A percentile compares a stretch with the other conserved stretches of the same genome.
These are phyloP conservation scores for Mycena maculata DNA, from an alignment of 768 basidiomycete species.

Conservation along the genomic window DNA sequence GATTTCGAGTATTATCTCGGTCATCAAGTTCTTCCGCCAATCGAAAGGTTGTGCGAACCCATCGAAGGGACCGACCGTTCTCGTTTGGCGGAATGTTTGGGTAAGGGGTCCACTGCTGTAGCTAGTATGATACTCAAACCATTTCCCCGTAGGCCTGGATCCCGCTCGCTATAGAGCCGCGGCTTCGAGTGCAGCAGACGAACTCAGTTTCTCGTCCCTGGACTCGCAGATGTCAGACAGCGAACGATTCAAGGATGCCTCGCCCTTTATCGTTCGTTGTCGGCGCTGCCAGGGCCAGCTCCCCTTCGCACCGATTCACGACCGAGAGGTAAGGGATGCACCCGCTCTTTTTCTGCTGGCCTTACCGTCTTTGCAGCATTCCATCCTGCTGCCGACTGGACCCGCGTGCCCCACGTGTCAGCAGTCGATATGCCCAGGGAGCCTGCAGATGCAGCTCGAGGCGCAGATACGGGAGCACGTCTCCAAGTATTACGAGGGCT, in stretches of 20 bases:
- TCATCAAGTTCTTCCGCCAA: constrained; percentile 92
- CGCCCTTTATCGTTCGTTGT: constrained; percentile 81
- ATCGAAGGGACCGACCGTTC: constrained; percentile 96
- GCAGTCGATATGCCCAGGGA: constrained; percentile 61
- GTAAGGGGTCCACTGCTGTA: constrained; percentile 53
- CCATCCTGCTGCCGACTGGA: constrained; percentile 73
- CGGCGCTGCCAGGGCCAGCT: constrained; percentile 73
- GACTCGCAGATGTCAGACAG: constrained; percentile 91
- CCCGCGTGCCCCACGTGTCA: constrained; percentile 78
- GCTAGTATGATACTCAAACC: not conserved
- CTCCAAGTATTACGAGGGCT: constrained; percentile 86
- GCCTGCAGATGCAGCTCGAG: constrained; percentile 88
- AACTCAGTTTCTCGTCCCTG: constrained; percentile 78
- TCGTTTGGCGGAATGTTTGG: constrained; percentile 94
- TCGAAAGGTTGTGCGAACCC: constrained; percentile 94
- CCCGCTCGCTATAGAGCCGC: constrained; percentile 65
- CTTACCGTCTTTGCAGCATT: constrained; percentile 58
- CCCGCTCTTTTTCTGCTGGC: not conserved
- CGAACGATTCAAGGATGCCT: constrained; percentile 85
- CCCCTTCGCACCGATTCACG: constrained; percentile 68
- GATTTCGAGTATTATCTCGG: constrained; percentile 94
- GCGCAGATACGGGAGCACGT: constrained; percentile 84
- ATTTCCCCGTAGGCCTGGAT: constrained; percentile 60
- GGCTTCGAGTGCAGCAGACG: constrained; percentile 59
- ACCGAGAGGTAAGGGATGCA: constrained; percentile 61